Evolutionary conservation across 164 flowering plant species (phyloP), one percentile per base, ranked within the genome.

Genomic region (Berberis thunbergii): DNA sequence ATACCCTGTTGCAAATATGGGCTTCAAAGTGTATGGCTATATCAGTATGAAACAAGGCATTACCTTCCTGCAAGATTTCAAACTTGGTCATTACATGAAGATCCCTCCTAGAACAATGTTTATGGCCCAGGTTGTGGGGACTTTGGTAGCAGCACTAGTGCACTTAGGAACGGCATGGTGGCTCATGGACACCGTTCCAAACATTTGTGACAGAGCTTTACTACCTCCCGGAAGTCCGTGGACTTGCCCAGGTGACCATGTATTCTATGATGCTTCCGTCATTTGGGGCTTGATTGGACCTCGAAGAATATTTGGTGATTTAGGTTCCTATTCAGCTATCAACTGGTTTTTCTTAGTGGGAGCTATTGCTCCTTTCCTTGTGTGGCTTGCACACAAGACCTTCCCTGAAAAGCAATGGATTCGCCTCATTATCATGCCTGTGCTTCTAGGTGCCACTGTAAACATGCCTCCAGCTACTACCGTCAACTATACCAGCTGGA

Each of bases 31-130:
- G 9, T 79, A 77, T 55, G 83, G 80, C 1, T 70, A 68, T 62
- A 77, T 79, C 56, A 77, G 83, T 61, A 79, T 77, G 80, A 69
- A 57, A 49, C 80, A 79, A 57, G 83, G 69, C 1, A 54, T 77
- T 11, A 45, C 75, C 11, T 79, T 79, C 60, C 59, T 77, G 6
- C 72, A 69, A 46, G 83, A 79, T 61, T 75, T 79, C 74, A 79
- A 79, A 75, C 79, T 79, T 52, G 83, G 83, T 40, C 83, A 79
- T 49, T 77, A 79, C 69, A 79, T 79, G 83, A 79, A 79, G 59
- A 75, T 77, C 39, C 80, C 80, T 40, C 83, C 80, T 39, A 60
- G 77, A 67, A 59, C 77, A 54, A 79, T 79, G 83, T 79, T 79
- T 74, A 61, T 77, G 70, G 77, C 77, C 43, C 80, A 75, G 79